A percentile compares a stretch with the other conserved stretches of the same genome.
phyloP scores from a whole-genome alignment of 2,329 filamentous ascomycete genomes.

The Aspergillus chevalieri region DNA sequence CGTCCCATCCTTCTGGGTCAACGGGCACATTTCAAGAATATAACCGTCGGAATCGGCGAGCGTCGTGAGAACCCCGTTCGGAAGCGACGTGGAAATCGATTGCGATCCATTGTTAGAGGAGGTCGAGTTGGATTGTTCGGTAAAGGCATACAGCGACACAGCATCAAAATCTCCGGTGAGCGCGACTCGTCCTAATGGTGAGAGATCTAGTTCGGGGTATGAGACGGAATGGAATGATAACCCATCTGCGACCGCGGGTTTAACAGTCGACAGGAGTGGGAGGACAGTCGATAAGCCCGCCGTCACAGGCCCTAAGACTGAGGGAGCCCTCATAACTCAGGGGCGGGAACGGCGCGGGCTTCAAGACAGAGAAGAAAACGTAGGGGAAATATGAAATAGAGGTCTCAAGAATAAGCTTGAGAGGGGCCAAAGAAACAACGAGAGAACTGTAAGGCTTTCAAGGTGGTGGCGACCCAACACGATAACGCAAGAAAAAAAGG shows the following conservation, averaged over 20 bases:
- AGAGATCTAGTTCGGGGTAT: constrained; percentile 58
- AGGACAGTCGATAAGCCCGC: constrained; percentile 31
- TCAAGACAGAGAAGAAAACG: too few relatives aligned
- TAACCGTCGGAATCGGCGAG: constrained; percentile 73
- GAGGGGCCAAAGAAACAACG: too few relatives aligned
- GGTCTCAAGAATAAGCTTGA: too few relatives aligned
- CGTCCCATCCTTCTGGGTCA: constrained; percentile 60
- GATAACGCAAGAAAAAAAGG: constrained; percentile 2
- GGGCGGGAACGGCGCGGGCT: constrained; percentile 26
- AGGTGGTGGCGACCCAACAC: too few relatives aligned
- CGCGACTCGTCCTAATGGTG: constrained; percentile 71
- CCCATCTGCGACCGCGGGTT: constrained; percentile 19
- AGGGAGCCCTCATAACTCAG: constrained; percentile 39
- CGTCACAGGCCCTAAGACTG: constrained; percentile 42
- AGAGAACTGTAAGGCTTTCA: too few relatives aligned
- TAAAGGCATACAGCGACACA: constrained; percentile 81
- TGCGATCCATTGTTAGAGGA: constrained; percentile 69
- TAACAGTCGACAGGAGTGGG: constrained; percentile 17
- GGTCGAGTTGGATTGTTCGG: constrained; percentile 62
- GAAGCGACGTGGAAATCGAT: constrained; percentile 72
- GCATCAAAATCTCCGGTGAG: constrained; percentile 85
- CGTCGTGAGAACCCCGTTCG: constrained; percentile 74
- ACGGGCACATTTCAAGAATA: constrained; percentile 83
- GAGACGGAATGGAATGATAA: constrained; percentile 32
- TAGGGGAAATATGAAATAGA: too few relatives aligned